Evolutionary conservation across 306 rosid genomes (phyloP), one percentile per base, ranked within the genome.

Genomic region (Dicorynia guianensis): DNA sequence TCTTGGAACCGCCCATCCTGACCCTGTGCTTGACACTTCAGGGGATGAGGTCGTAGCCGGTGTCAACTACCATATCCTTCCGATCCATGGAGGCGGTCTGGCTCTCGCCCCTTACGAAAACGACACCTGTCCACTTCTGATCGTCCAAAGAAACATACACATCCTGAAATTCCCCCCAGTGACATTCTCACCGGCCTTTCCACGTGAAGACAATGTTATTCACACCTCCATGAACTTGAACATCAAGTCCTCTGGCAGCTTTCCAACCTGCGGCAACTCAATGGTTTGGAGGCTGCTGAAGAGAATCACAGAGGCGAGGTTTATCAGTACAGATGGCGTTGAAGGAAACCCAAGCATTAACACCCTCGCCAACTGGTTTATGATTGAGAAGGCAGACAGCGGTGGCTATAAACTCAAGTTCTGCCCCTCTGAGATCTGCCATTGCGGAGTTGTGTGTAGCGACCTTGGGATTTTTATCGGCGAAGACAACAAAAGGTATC

Each of bases 351-450:
- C 83, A 0, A 82, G 82, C 20, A n/a, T 12, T 38, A 4, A 30
- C 61, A 80, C 85, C 0, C 47, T 55, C 1, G 47, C 69, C 53
- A 84, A 81, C 14, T 84, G 85, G 88, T 81, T 84, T 68, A 81
- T 60, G 74, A 85, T 87, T 6, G 86, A 80, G 63, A 85, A 80
- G 48, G 35, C 72, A 1, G n/a, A 19, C 10, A 34, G 18, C 0
- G 79, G 72, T 38, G 82, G 76, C 17, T 87, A 85, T 76, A 87
- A 84, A 58, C 63, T 87, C 6, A 74, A 57, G 7, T 87, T 85
- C 39, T 87, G 89, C 25, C 91, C 91, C 9, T 65, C 56, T 8
- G 40, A 48, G 0, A 82, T 87, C 3, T 87, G 89, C 13, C 46
- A 40, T 39, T 87, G 91, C 69, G 71, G 76, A 39, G 84, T 87